Evolutionary conservation across 345 rosid genomes (phyloP).

Genomic region (Trapa incisa): DNA sequence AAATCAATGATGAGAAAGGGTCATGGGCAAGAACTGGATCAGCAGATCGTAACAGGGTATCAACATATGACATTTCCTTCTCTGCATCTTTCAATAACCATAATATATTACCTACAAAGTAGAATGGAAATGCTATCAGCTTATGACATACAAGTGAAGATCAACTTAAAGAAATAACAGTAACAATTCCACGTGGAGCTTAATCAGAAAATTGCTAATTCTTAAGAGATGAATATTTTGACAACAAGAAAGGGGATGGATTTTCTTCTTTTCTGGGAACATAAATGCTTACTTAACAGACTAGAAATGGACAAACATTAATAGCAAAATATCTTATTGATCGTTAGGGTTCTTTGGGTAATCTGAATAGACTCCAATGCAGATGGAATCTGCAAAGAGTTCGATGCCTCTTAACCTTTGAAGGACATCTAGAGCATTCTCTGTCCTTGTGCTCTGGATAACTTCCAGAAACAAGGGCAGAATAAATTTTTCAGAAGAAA

Average conservation of each 20-base stretch:
- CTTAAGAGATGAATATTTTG: not conserved
- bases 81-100: slow-evolving; percentile 33
- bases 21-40: slow-evolving; percentile 79
- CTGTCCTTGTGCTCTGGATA: slow-evolving; percentile 42
- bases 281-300: not conserved
- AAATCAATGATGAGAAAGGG: slow-evolving; percentile 93
- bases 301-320: not conserved
- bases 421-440: slow-evolving; percentile 51
- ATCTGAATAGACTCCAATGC: slow-evolving; percentile 40
- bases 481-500: slow-evolving; percentile 47
- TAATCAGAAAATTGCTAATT: not conserved
- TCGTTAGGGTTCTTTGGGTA: slow-evolving; percentile 19
- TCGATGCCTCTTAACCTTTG: slow-evolving; percentile 77
- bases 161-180: too few relatives aligned
- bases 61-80: slow-evolving; percentile 29
- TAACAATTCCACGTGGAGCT: too few relatives aligned
- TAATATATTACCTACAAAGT: slow-evolving; percentile 34
- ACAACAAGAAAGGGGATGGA: not conserved
- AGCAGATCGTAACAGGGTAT: slow-evolving; percentile 51
- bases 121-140: not conserved
- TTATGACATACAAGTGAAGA: not conserved
- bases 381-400: slow-evolving; percentile 66
- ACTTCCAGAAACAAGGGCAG: slow-evolving; percentile 58
- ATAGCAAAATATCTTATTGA: slow-evolving; percentile 29
- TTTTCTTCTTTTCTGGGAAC: not conserved